Evolutionary conservation across 306 rosid genomes (phyloP), one percentile per base, ranked within the genome.

Genomic region (Geum urbanum): DNA sequence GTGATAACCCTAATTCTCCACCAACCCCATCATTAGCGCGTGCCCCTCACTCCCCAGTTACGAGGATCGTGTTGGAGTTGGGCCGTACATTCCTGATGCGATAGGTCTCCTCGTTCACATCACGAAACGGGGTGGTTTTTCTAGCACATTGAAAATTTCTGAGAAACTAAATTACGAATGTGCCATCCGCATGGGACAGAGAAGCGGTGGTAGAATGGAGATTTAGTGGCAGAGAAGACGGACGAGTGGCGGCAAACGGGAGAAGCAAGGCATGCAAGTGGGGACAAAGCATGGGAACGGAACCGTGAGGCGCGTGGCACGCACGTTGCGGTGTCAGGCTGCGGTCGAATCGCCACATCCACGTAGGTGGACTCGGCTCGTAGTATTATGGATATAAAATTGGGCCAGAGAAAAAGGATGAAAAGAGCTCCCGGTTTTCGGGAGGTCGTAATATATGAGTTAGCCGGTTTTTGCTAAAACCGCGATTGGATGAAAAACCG

Each of bases 311-410:
- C 89, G 97, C 97, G 97, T 90, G 96, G 68, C 44, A 0, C 4
- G 0, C 78, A 86, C 96, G 85, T 13, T 10, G 4, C 53, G 61
- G 66, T 77, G 83, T 72, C 79, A 86, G 88, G 54, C 74, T 76
- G 83, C 78, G 89, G 79, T 85, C 98, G 97, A 81, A 82, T 85
- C 91, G 96, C 98, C 98, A 88, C 98, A 89, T 88, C 79, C 79
- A 52, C 61, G 74, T 79, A 3, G 74, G 85, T 1, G 47, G 45
- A 40, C 37, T 32, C 37, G 14, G 68, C 71, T 74, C 32, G 24
- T 32, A 5, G 14, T 63, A 9, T 72, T 56, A 4, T 39, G 27
- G 5, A 12, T 62, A 35, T 44, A 35, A 43, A 19, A 11, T 12
- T 11, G 5, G 47, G 39, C 11, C 12, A 69, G 41, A 45, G 66